These are phyloP conservation scores for Cladophialophora exuberans DNA, from an alignment of 2,329 filamentous ascomycete species.

Conservation along the genomic window DNA sequence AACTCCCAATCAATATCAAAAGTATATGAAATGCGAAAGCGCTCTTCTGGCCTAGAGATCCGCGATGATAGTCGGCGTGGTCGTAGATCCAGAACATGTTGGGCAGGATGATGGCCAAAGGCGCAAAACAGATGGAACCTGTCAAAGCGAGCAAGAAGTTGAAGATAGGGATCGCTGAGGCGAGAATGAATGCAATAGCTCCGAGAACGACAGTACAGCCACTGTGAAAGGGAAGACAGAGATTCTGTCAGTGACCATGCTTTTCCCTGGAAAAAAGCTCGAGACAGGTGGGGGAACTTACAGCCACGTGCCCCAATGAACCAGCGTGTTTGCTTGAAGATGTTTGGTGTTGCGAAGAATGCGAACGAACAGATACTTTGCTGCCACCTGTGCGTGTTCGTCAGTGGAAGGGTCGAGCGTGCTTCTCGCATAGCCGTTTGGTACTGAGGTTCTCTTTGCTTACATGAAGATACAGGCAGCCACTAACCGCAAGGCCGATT, in stretches of 20 bases:
- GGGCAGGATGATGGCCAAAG: slow-evolving; percentile 53
- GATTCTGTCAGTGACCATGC: background rate
- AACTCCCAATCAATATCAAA: slow-evolving; percentile 49
- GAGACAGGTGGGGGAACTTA: background rate
- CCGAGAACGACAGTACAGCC: slow-evolving; percentile 48
- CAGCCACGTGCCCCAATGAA: slow-evolving; percentile 59
- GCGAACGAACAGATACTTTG: slow-evolving; percentile 61
- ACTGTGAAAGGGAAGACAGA: background rate
- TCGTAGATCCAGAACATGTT: slow-evolving; percentile 58
- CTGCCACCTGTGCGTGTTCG: slow-evolving; percentile 44
- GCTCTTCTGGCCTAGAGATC: slow-evolving; percentile 39
- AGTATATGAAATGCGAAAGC: slow-evolving; percentile 47
- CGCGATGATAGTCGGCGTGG: slow-evolving; percentile 46
- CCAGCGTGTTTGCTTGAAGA: slow-evolving; percentile 53
- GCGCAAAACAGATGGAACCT: slow-evolving; percentile 56
- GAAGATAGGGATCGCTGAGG: slow-evolving; percentile 60
- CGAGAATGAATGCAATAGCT: slow-evolving; percentile 54
- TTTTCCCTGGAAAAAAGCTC: background rate
- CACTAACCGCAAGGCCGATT: slow-evolving; percentile 42
- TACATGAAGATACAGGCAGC: slow-evolving; percentile 48
- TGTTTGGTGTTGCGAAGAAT: slow-evolving; percentile 56
- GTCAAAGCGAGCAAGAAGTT: slow-evolving; percentile 55
- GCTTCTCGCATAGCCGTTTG: slow-evolving; percentile 14
- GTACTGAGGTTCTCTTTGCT: background rate
- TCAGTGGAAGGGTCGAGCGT: background rate